phyloP scores from a whole-genome alignment of 768 basidiomycete genomes.

The Russula lepida region DNA sequence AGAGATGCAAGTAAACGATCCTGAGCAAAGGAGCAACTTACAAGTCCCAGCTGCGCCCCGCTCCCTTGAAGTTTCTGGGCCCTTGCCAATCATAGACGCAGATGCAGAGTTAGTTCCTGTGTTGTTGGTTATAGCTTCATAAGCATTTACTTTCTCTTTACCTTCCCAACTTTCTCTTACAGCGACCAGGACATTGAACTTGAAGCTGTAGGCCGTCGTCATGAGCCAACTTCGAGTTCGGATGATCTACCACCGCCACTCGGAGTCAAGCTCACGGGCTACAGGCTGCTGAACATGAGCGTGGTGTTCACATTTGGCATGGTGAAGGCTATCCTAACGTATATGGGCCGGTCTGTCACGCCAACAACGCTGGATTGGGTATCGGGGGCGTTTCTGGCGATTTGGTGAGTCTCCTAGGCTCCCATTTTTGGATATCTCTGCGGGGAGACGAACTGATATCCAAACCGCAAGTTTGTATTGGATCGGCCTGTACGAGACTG shows the following conservation, averaged over 20 bases:
- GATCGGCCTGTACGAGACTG: not conserved
- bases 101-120: not conserved
- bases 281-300: constrained; percentile 4
- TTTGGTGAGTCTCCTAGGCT: not conserved
- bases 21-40: not conserved
- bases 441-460: not conserved
- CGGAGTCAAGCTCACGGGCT: constrained; percentile 5
- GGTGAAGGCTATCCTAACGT: constrained; percentile 1
- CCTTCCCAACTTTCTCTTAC: not conserved
- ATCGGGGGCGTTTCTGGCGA: not conserved
- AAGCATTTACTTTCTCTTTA: not conserved
- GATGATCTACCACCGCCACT: not conserved
- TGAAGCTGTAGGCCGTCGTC: not conserved
- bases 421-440: too few species aligned
- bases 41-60: not conserved
- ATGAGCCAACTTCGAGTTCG: not conserved
- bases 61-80: not conserved
- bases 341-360: not conserved
- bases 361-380: constrained; percentile 8
- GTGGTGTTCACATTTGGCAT: not conserved
- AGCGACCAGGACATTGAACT: not conserved
- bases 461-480: not conserved
- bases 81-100: not conserved
- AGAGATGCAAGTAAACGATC: not conserved
- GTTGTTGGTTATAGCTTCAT: not conserved